Evolutionary conservation across 1,284 basidiomycete genomes (phyloP), one percentile per base, ranked within the genome.

Genomic region (Coniferiporia weirii): DNA sequence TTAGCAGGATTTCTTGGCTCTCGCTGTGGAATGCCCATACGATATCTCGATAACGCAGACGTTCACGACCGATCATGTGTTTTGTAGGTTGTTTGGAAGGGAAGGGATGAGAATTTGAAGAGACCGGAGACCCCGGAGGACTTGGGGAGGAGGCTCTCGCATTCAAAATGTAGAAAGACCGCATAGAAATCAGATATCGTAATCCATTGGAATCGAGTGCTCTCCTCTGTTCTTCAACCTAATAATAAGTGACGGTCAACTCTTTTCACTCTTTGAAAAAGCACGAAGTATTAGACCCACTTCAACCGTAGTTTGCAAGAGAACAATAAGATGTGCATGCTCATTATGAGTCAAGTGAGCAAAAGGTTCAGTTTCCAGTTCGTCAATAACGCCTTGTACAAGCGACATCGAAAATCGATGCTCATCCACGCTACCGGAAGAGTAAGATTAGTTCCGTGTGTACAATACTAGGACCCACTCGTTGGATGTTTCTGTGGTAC

Each of bases 21-120:
- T 96, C 90, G 69, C 94, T 97, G 68, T 96, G 91, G 66, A 89
- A 94, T 0, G 95, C 95, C 94, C 95, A 98, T 8, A 96, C 80
- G 74, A 95, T 92, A 70, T 98, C 95, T 43, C 94, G 84, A 70
- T 91, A 95, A 19, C 91, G 84, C 53, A 96, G 77, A 13, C 91
- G 84, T 62, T 85, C 82, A 66, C 90, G 76, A 60, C 81, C 77
- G 38, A 78, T 79, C 36, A 79, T 76, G 61, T 74, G 73, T 53
- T 22, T 40, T 4, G 57, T 40, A 13, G 20, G 27, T 9, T 46
- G 44, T 19, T 46, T 12, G 15, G 54, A 54, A 46, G 74, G 74
- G 72, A 5, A 79, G 77, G 45, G 71, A 68, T 12, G 79, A 79
- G 51, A 76, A 79, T 54, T 71, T 75, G 0, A 27, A 19, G 60